Conservation (phyloP, 2,329 filamentous ascomycete genomes). For the Fusarium proliferatum region DNA sequence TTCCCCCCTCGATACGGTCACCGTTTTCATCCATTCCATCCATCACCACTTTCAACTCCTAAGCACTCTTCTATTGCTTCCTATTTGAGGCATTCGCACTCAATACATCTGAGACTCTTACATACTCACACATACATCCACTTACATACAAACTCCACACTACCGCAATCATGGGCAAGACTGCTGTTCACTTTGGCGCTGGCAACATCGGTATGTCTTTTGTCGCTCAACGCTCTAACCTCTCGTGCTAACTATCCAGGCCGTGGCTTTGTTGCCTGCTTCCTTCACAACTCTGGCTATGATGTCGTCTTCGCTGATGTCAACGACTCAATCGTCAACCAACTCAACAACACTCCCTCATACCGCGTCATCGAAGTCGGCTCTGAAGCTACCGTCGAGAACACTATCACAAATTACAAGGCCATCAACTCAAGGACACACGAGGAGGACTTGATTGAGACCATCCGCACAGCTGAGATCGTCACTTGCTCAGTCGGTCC, state of each 20-base stretch:
- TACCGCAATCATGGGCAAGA: constrained; percentile 61
- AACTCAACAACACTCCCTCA: constrained; percentile 77
- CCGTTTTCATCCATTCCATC: constrained; percentile 24
- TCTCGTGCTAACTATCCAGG: constrained; percentile 49
- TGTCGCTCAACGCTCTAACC: not conserved
- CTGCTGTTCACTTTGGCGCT: constrained; percentile 86
- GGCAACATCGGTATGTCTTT: constrained; percentile 78
- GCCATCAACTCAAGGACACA: constrained; percentile 95
- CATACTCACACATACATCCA: not conserved
- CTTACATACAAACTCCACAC: constrained; percentile 15
- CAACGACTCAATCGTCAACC: constrained; percentile 82
- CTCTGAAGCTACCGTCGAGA: constrained; percentile 80
- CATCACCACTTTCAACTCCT: not conserved
- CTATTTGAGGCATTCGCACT: not conserved
- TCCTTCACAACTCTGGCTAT: constrained; percentile 94
- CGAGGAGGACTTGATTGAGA: constrained; percentile 81
- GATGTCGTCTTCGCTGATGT: constrained; percentile 98
- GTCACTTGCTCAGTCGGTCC: constrained; percentile 98
- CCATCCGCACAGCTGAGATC: constrained; percentile 87
- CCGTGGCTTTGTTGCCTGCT: constrained; percentile 88
- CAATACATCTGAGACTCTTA: not conserved
- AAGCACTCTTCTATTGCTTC: not conserved
- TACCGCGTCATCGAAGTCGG: constrained; percentile 97
- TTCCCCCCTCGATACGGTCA: constrained; percentile 31
- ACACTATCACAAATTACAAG: constrained; percentile 92